Evolutionary conservation across 2,329 filamentous ascomycete genomes (phyloP).

Genomic region (Xylaria sp.): DNA sequence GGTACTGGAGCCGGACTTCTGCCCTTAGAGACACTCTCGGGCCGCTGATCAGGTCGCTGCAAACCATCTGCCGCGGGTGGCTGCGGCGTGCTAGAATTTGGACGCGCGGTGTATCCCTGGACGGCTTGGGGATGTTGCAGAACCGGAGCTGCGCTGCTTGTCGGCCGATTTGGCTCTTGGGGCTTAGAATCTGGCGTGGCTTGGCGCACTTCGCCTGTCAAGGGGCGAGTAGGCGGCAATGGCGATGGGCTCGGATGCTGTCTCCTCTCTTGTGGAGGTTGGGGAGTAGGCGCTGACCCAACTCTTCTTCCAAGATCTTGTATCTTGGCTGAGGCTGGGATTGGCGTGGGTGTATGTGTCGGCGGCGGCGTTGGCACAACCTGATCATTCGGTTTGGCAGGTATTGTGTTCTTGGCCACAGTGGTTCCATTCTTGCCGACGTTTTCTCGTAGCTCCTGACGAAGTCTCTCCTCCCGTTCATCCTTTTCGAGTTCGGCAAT

Average conservation of each 20-base stretch:
- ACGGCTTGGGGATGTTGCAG: slow-evolving; percentile 45
- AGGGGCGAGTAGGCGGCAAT: slow-evolving; percentile 22
- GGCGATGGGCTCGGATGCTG: slow-evolving; percentile 31
- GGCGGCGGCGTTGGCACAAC: slow-evolving; percentile 19
- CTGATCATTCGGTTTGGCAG: slow-evolving; percentile 25
- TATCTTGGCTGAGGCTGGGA: slow-evolving; percentile 18
- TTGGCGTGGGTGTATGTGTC: slow-evolving; percentile 13
- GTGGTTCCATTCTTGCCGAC: slow-evolving; percentile 18
- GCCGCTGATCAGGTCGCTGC: slow-evolving; percentile 42
- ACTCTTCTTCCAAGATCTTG: slow-evolving; percentile 23
- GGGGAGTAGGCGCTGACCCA: slow-evolving; percentile 26
- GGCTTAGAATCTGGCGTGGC: slow-evolving; percentile 29
- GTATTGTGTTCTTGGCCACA: slow-evolving; percentile 17
- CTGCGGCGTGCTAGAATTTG: slow-evolving; percentile 33
- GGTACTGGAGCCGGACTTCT: slow-evolving; percentile 36
- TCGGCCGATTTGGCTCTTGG: slow-evolving; percentile 24
- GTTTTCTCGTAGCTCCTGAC: slow-evolving; percentile 20
- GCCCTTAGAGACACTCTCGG: slow-evolving; percentile 37
- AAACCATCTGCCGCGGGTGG: slow-evolving; percentile 34
- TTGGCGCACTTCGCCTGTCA: slow-evolving; percentile 29
- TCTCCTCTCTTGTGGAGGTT: slow-evolving; percentile 29
- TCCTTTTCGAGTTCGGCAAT: slow-evolving; percentile 68
- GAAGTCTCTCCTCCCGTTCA: slow-evolving; percentile 32
- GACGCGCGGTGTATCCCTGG: slow-evolving; percentile 34
- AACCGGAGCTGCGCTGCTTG: slow-evolving; percentile 36